These are phyloP conservation scores for Coemansia sp. DNA, from an alignment of 192 early-diverging fungal species.

Conservation along the genomic window DNA sequence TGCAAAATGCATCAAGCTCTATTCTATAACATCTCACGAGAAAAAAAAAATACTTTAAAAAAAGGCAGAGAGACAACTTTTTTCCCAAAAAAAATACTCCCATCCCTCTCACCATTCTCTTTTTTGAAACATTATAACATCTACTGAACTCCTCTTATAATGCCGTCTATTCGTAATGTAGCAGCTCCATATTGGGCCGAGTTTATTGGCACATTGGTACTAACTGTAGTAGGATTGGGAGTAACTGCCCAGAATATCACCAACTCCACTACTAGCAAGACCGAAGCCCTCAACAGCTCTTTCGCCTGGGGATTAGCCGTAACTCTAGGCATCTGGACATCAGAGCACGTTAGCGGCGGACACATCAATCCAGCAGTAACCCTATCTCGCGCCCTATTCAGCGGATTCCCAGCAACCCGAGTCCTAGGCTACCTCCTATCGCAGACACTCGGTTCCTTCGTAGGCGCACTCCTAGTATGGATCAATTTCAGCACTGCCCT, in stretches of 20 bases:
- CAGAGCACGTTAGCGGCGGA: constrained; percentile 49
- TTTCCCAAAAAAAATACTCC: too few species aligned
- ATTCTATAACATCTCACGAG: not conserved
- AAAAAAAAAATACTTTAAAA: not conserved
- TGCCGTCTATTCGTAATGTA: constrained; percentile 42
- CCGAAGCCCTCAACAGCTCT: constrained; percentile 41
- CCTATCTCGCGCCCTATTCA: constrained; percentile 44
- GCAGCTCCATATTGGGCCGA: constrained; percentile 56
- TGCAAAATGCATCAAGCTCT: not conserved
- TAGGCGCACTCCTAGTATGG: constrained; percentile 53
- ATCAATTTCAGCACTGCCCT: constrained; percentile 37
- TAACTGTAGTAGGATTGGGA: constrained; percentile 38
- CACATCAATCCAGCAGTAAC: constrained; percentile 60
- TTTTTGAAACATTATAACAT: too few species aligned
- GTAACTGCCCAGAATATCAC: constrained; percentile 38
- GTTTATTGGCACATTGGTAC: constrained; percentile 46
- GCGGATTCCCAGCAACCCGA: constrained; percentile 38
- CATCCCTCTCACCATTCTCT: not conserved
- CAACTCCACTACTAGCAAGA: not conserved
- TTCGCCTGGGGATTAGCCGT: constrained; percentile 43
- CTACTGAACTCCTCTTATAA: not conserved
- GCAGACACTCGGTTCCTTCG: constrained; percentile 57
- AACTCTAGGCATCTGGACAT: constrained; percentile 37
- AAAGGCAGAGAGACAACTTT: not conserved
- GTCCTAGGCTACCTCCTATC: constrained; percentile 49